Percentiles rank a stretch among this genome's conserved stretches.
Evolutionary conservation across 768 basidiomycete genomes (phyloP).

Genomic region (Tylopilus plumbeoviolaceoides): DNA sequence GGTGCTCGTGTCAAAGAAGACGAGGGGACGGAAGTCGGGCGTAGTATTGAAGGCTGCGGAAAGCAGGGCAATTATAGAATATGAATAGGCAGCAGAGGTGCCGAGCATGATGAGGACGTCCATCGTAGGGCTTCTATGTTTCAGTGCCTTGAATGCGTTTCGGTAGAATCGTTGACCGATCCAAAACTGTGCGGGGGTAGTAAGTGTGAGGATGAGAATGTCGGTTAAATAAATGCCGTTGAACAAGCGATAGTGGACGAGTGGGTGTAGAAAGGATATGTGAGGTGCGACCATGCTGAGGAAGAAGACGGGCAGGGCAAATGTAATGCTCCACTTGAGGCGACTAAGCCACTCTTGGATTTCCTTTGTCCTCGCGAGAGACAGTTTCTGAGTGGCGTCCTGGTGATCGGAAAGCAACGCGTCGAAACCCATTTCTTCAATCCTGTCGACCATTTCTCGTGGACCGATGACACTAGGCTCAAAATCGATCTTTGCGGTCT

Average conservation of each 20-base stretch:
- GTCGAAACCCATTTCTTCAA: constrained; percentile 89
- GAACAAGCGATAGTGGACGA: constrained; percentile 51
- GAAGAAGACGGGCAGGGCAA: constrained; percentile 94
- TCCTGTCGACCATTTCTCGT: constrained; percentile 83
- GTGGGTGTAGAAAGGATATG: constrained; percentile 52
- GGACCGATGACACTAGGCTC: constrained; percentile 70
- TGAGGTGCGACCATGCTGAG: constrained; percentile 79
- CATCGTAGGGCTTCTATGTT: constrained; percentile 91
- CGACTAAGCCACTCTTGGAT: constrained; percentile 85
- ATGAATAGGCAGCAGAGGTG: constrained; percentile 90
- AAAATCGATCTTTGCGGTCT: constrained; percentile 71
- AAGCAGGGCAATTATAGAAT: constrained; percentile 73
- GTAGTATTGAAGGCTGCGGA: constrained; percentile 60
- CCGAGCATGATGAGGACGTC: constrained; percentile 96
- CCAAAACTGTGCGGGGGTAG: constrained; percentile 92
- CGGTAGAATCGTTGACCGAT: constrained; percentile 84
- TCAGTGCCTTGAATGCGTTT: constrained; percentile 87
- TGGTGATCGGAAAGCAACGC: constrained; percentile 79
- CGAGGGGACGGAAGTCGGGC: constrained; percentile 69
- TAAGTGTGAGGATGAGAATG: constrained; percentile 66
- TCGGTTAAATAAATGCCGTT: constrained; percentile 81
- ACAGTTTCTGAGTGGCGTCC: constrained; percentile 80
- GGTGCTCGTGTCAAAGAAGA: constrained; percentile 98
- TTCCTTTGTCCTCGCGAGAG: constrained; percentile 86
- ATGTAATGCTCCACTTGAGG: constrained; percentile 66